Evolutionary conservation across 768 basidiomycete genomes (phyloP), one percentile per base, ranked within the genome.

Genomic region (Tricholoma matsutake): DNA sequence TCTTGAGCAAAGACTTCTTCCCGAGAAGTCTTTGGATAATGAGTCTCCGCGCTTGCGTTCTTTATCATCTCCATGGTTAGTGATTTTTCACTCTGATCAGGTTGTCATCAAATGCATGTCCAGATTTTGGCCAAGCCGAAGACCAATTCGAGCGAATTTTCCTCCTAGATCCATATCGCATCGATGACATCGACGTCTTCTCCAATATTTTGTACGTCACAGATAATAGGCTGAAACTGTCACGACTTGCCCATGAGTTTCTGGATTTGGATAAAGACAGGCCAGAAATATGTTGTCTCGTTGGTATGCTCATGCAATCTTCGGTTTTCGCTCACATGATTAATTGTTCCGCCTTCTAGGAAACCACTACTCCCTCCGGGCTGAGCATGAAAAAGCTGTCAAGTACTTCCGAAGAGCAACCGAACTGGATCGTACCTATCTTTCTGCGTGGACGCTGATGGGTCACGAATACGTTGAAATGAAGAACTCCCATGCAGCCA

Each of bases 401-500:
- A 90, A 90, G 68, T 98, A 98, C 74, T 98, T 98, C 76, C 83
- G 89, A 64, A 84, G 96, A 61, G 94, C 96, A 7, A 91, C 95
- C n/a, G 89, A 96, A 69, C 84, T 99, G 52, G 96, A 99, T 73
- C 85, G 92, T 58, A 95, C 91, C 1, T 98, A 95, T 75, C 81
- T 98, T 49, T 92, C 95, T 6, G 97, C 97, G 5, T 99, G 97
- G 97, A 98, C 96, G 4, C 77, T 99, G 64, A 95, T 99, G 94
- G 97, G 97, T 1, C 97, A 99, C 69, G 97, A 98, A 75, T 98
- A 92, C 68, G 91, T 99, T 47, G 97, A 99, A 76, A 88, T 97
- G 88, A 98, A 98, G 77, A 98, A 99, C 73, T 94, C 94, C 4
- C 96, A 98, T 79, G 97, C 97, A 2, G 96, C 97, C 14, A 97